phyloP scores from a whole-genome alignment of 371 early-diverging fungal genomes.

The Syncephalastrum monosporum region DNA sequence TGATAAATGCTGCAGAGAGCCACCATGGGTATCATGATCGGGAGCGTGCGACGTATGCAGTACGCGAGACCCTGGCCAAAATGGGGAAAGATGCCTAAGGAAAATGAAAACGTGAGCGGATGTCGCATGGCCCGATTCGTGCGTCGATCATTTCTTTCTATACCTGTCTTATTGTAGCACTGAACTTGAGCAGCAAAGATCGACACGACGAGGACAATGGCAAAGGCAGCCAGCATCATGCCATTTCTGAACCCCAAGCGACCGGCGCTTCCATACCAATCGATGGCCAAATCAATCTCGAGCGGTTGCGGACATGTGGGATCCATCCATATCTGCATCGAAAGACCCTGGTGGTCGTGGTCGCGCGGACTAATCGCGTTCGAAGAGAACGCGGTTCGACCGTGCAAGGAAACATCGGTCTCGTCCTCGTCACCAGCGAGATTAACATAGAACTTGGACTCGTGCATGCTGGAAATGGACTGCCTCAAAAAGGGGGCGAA shows the following conservation, averaged over 20 bases:
- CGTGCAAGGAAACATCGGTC: slow-evolving; percentile 69
- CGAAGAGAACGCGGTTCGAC: slow-evolving; percentile 63
- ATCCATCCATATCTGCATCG: slow-evolving; percentile 73
- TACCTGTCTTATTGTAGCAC: slow-evolving; percentile 58
- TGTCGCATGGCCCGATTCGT: neutral
- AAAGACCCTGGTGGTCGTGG: slow-evolving; percentile 50
- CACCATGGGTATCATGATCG: slow-evolving; percentile 28
- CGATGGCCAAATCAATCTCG: slow-evolving; percentile 55
- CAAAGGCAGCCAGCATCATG: slow-evolving; percentile 66
- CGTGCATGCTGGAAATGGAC: slow-evolving; percentile 70
- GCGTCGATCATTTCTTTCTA: neutral
- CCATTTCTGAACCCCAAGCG: slow-evolving; percentile 72
- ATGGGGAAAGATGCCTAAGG: slow-evolving; percentile 40
- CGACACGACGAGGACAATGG: slow-evolving; percentile 65
- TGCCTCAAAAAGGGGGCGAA: slow-evolving; percentile 66
- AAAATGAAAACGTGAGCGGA: neutral
- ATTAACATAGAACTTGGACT: slow-evolving; percentile 70
- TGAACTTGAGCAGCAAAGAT: slow-evolving; percentile 62
- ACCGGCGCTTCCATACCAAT: slow-evolving; percentile 76
- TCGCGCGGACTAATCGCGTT: slow-evolving; percentile 27
- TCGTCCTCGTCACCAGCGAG: slow-evolving; percentile 28
- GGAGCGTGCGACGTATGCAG: slow-evolving; percentile 37
- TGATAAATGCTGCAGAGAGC: slow-evolving; percentile 34
- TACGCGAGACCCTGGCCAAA: slow-evolving; percentile 49
- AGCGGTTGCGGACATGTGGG: slow-evolving; percentile 55